Percentiles rank a stretch among this genome's conserved stretches.
Conservation (phyloP, 371 early-diverging fungal genomes). For the Gilbertella persicaria region DNA sequence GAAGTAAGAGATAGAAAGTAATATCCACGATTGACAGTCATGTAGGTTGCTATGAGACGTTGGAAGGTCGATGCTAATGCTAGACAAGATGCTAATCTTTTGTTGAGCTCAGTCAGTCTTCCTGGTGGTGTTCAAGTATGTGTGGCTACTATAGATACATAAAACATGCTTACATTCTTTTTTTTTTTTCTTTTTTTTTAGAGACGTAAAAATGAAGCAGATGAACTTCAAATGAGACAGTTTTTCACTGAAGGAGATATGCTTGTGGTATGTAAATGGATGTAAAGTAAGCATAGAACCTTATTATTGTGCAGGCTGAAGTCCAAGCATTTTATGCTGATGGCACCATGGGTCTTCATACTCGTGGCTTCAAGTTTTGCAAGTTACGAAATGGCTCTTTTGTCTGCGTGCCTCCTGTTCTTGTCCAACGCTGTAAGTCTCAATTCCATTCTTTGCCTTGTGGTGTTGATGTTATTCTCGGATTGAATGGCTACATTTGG, state of each 20-base stretch:
- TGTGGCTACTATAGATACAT: not conserved
- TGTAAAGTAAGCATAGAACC: not conserved
- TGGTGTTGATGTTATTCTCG: conserved; percentile 92
- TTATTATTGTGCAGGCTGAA: conserved; percentile 72
- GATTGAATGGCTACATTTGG: conserved; percentile 97
- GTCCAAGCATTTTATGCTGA: conserved; percentile 91
- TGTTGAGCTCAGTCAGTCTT: conserved; percentile 94
- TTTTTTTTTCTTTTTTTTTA: too few species aligned
- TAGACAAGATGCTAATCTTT: conserved; percentile 85
- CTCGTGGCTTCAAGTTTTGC: conserved; percentile 95
- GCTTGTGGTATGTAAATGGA: conserved; percentile 67
- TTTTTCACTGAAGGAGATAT: conserved; percentile 97
- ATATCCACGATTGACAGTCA: too few species aligned
- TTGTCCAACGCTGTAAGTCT: conserved; percentile 89
- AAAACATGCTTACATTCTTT: not conserved
- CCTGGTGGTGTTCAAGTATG: conserved; percentile 95
- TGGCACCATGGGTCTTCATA: conserved; percentile 92
- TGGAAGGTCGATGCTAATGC: conserved; percentile 98
- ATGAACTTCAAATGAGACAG: conserved; percentile 98
- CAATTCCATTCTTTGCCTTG: conserved; percentile 89
- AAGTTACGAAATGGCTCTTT: conserved; percentile 94
- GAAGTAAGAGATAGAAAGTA: conserved; percentile 55
- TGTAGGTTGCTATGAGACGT: conserved; percentile 81
- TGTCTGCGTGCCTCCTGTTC: conserved; percentile 80
- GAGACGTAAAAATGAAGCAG: conserved; percentile 96